Evolutionary conservation across 208 protist species (phyloP).

Genomic region (Acanthamoeba castellanii): DNA sequence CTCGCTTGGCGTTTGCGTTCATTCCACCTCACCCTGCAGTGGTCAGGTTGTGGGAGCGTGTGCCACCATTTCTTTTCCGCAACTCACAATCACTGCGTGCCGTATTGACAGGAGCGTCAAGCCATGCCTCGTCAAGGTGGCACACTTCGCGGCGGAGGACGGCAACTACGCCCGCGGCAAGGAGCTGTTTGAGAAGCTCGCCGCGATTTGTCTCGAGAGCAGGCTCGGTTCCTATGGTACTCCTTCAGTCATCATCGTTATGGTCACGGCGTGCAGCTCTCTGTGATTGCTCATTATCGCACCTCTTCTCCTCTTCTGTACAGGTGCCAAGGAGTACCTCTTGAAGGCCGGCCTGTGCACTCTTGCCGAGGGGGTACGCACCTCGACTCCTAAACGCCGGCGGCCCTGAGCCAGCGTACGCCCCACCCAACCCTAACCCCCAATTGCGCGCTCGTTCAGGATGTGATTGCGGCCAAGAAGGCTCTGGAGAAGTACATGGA

Average conservation of each 20-base stretch:
- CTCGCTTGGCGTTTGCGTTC: neutral
- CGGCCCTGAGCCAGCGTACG: too few species aligned
- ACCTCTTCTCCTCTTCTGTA: neutral
- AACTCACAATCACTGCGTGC: neutral
- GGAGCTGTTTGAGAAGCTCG: slow-evolving; percentile 20
- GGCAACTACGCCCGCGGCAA: neutral
- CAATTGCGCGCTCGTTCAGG: neutral
- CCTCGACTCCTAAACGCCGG: neutral
- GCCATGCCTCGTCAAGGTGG: slow-evolving; percentile 4
- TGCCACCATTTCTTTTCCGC: too few species aligned
- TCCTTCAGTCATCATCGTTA: neutral
- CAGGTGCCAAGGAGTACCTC: slow-evolving; percentile 24
- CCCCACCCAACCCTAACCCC: neutral
- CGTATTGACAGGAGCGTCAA: neutral
- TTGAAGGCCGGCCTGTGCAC: slow-evolving; percentile 33
- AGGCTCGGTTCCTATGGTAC: slow-evolving; percentile 18
- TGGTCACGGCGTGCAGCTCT: neutral
- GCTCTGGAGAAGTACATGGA: neutral
- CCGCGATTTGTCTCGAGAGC: neutral
- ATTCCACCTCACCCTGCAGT: too few species aligned
- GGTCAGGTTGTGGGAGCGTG: too few species aligned
- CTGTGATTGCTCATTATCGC: neutral
- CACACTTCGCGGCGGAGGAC: neutral
- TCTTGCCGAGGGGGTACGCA: neutral
- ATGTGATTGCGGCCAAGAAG: slow-evolving; percentile 32